phyloP scores from a whole-genome alignment of 2,329 filamentous ascomycete genomes.

The Fusarium hainanense region DNA sequence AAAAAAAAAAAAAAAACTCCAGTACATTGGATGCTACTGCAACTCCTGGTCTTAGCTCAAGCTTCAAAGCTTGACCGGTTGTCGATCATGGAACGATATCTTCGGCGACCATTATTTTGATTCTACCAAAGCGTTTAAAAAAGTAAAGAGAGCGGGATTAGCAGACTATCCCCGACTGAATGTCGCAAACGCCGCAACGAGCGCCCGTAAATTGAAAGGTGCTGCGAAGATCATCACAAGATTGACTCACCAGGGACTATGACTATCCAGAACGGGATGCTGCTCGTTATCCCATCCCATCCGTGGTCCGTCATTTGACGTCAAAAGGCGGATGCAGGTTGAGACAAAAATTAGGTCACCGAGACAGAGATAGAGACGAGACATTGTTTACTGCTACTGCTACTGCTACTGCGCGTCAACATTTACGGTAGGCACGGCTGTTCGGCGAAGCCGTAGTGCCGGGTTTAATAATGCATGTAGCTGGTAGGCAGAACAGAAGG shows the following conservation, averaged over 20 bases:
- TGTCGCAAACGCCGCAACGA: constrained; percentile 9
- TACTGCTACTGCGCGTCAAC: constrained; percentile 20
- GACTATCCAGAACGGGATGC: not conserved
- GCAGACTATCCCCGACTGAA: not conserved
- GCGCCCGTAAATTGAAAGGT: not conserved
- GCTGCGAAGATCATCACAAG: not conserved
- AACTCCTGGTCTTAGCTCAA: not conserved
- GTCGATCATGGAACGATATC: constrained; percentile 22
- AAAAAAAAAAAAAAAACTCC: not conserved
- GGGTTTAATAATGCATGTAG: constrained; percentile 16
- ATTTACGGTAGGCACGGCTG: not conserved
- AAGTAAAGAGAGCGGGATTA: constrained; percentile 6
- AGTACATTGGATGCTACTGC: not conserved
- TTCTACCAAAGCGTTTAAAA: not conserved
- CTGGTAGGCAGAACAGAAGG: constrained; percentile 5
- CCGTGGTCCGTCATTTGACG: not conserved
- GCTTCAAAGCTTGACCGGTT: constrained; percentile 17
- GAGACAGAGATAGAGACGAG: not conserved
- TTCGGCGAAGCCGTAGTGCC: constrained; percentile 30
- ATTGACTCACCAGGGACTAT: not conserved
- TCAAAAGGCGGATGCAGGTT: constrained; percentile 1
- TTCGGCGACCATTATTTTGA: not conserved
- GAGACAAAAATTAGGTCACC: constrained; percentile 5
- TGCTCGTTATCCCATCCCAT: not conserved
- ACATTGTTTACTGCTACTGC: constrained; percentile 13